phyloP scores from a whole-genome alignment of 352 stramenopile genomes.

The Phytopythium mirpurense region DNA sequence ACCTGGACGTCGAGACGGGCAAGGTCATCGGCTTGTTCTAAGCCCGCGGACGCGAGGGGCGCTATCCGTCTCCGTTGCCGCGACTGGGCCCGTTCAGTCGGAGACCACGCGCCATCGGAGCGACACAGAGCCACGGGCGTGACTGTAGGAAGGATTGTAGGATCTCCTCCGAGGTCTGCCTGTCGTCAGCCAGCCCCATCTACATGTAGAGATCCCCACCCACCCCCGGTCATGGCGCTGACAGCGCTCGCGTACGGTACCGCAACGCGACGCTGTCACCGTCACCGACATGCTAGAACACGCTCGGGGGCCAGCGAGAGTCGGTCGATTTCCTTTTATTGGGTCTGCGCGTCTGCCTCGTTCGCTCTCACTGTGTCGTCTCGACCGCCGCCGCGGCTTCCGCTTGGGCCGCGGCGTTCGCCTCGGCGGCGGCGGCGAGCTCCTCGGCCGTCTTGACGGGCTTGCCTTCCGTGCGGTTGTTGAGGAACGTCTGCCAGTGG shows the following conservation, averaged over 20 bases:
- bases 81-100: not conserved
- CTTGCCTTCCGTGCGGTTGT: slow-evolving; percentile 59
- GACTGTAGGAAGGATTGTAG: too few relatives aligned
- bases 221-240: not conserved
- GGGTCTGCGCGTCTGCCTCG: not conserved
- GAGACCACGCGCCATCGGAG: not conserved
- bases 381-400: not conserved
- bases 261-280: not conserved
- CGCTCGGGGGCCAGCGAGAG: not conserved
- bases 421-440: slow-evolving; percentile 5
- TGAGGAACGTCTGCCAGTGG: slow-evolving; percentile 87
- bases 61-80: not conserved
- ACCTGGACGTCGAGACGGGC: slow-evolving; percentile 92
- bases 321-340: not conserved
- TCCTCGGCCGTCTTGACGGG: slow-evolving; percentile 22
- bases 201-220: too few relatives aligned
- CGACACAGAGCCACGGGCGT: too few relatives aligned
- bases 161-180: too few relatives aligned
- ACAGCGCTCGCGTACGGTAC: too few relatives aligned
- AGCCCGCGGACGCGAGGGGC: not conserved
- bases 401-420: not conserved
- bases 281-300: slow-evolving; percentile 2
- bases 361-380: slow-evolving; percentile 1
- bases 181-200: not conserved
- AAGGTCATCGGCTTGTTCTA: slow-evolving; percentile 96